Percentiles rank a stretch among this genome's conserved stretches.
Conservation (phyloP, 176 grass and related monocot species). For the Hsuehochloa calcarea region DNA sequence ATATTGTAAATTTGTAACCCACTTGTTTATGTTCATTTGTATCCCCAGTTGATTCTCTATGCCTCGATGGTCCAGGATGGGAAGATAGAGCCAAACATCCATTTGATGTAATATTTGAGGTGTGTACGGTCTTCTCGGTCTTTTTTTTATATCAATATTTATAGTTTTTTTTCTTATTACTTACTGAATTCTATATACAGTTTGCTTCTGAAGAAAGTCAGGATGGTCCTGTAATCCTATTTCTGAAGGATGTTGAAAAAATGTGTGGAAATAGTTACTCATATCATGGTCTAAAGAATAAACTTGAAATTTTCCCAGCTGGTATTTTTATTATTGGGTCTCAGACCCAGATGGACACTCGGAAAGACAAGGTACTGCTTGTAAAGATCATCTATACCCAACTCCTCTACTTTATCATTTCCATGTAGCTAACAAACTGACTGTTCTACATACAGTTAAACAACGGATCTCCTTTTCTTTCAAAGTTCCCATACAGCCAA, state of each 20-base stretch:
- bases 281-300: conserved; percentile 68
- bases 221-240: conserved; percentile 64
- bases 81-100: conserved; percentile 76
- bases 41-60: conserved; percentile 68
- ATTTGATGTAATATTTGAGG: conserved; percentile 84
- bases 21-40: conserved; percentile 30
- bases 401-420: not conserved
- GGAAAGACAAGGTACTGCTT: conserved; percentile 84
- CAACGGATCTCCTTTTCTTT: conserved; percentile 71
- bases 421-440: conserved; percentile 29
- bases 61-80: conserved; percentile 67
- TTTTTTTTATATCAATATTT: conserved; percentile 9
- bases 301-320: conserved; percentile 64
- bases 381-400: not conserved
- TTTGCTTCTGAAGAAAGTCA: conserved; percentile 75
- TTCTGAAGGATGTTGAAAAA: conserved; percentile 88
- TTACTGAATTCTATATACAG: conserved; percentile 41
- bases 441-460: conserved; percentile 58
- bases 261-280: conserved; percentile 66
- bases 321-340: conserved; percentile 89
- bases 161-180: conserved; percentile 15
- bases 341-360: conserved; percentile 66
- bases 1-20: conserved; percentile 18
- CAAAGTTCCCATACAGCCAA: conserved; percentile 89
- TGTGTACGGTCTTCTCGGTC: conserved; percentile 26